Evolutionary conservation across 495 filamentous ascomycete genomes (phyloP).

Genomic region (Aspergillus diversus): DNA sequence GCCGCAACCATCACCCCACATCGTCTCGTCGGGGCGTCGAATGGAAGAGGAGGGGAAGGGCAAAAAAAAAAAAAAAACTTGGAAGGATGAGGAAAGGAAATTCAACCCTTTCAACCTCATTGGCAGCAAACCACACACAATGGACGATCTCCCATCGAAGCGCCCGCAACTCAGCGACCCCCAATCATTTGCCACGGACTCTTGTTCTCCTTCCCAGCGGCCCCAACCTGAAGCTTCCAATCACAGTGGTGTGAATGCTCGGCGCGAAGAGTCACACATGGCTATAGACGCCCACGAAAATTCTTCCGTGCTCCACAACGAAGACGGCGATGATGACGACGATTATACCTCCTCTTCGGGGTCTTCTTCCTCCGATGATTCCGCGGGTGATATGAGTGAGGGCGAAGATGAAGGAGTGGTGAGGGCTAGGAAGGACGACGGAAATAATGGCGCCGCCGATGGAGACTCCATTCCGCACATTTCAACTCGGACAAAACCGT

Average conservation of each 20-base stretch:
- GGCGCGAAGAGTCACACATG: constrained; percentile 15
- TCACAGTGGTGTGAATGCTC: constrained; percentile 8
- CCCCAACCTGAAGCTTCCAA: constrained; percentile 6
- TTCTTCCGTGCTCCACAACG: neutral
- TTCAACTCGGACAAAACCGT: constrained; percentile 40
- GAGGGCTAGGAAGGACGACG: constrained; percentile 19
- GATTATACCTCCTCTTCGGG: constrained; percentile 48
- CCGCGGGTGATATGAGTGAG: constrained; percentile 17
- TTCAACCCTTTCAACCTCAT: constrained; percentile 5
- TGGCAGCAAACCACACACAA: constrained; percentile 20
- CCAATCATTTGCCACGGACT: constrained; percentile 14
- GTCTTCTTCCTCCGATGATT: constrained; percentile 31
- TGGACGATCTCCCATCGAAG: constrained; percentile 22
- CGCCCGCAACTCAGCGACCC: constrained; percentile 21
- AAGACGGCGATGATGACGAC: constrained; percentile 26
- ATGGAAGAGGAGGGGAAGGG: too few species aligned
- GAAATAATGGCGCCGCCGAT: constrained; percentile 1
- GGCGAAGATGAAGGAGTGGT: constrained; percentile 27
- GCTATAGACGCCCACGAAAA: constrained; percentile 9
- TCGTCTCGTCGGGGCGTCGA: neutral
- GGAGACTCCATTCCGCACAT: constrained; percentile 30
- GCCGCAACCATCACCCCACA: neutral
- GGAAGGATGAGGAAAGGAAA: neutral
- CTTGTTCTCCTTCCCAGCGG: constrained; percentile 10
- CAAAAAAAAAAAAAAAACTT: neutral